These are phyloP conservation scores for Leccinum subgranulosum DNA, from an alignment of 768 basidiomycete species.

Conservation along the genomic window DNA sequence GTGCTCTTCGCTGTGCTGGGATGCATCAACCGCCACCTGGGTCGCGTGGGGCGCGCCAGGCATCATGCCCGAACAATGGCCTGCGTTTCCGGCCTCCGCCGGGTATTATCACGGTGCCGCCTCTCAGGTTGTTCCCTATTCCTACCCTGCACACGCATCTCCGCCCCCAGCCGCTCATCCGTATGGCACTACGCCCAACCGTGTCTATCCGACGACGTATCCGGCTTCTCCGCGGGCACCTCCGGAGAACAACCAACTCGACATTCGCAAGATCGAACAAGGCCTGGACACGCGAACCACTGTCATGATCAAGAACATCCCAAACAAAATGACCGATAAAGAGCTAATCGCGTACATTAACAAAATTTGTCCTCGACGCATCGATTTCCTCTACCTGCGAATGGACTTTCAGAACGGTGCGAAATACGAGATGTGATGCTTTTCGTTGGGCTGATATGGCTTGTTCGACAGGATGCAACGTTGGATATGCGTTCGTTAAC, in stretches of 20 bases:
- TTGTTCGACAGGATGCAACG: constrained; percentile 60
- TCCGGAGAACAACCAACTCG: constrained; percentile 55
- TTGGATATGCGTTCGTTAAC: constrained; percentile 87
- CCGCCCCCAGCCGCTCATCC: constrained; percentile 20
- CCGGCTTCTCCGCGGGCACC: constrained; percentile 26
- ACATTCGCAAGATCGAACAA: constrained; percentile 68
- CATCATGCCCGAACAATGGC: constrained; percentile 28
- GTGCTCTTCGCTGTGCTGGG: constrained; percentile 30
- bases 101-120: constrained; percentile 27
- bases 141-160: constrained; percentile 27
- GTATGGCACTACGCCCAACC: constrained; percentile 18
- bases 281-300: constrained; percentile 81
- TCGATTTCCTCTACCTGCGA: constrained; percentile 85
- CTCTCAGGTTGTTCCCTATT: constrained; percentile 23
- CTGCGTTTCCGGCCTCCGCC: constrained; percentile 24
- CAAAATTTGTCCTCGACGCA: constrained; percentile 68
- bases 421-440: constrained; percentile 11
- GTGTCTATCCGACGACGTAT: constrained; percentile 21
- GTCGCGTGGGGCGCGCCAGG: constrained; percentile 28
- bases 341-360: constrained; percentile 67
- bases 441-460: constrained; percentile 2
- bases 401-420: constrained; percentile 84
- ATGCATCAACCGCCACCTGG: constrained; percentile 28
- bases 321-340: constrained; percentile 84
- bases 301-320: constrained; percentile 90